phyloP scores from a whole-genome alignment of 306 rosid genomes.

The Cucurbita pepo region DNA sequence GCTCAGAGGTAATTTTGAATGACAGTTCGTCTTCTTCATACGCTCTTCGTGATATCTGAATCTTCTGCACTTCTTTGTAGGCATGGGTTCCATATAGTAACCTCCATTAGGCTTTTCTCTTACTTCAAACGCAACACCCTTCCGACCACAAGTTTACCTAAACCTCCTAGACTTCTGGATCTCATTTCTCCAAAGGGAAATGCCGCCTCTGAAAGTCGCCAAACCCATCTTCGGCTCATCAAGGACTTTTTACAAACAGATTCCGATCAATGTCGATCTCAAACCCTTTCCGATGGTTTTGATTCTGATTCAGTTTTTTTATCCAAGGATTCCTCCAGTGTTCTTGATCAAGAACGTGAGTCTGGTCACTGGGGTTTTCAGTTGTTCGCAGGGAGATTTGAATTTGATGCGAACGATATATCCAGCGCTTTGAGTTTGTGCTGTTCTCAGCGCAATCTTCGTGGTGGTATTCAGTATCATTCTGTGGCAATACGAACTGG shows the following conservation, averaged over 20 bases:
- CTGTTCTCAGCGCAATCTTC: conserved; percentile 30
- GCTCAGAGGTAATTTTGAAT: not conserved
- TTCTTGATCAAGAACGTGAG: conserved; percentile 7
- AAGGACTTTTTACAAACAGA: conserved; percentile 26
- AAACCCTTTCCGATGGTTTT: not conserved
- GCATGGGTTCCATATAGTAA: not conserved
- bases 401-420: conserved; percentile 29
- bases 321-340: not conserved
- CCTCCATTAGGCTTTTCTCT: conserved; percentile 15
- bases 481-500: conserved; percentile 50
- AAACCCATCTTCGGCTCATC: conserved; percentile 51
- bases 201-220: conserved; percentile 10
- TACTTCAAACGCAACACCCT: conserved; percentile 8
- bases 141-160: conserved; percentile 7
- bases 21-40: conserved; percentile 5
- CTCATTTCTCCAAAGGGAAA: conserved; percentile 23
- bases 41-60: not conserved
- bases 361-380: conserved; percentile 8
- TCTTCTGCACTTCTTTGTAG: not conserved
- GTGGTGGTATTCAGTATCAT: conserved; percentile 55
- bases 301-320: not conserved
- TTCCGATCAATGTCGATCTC: conserved; percentile 2
- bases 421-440: conserved; percentile 42
- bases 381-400: conserved; percentile 12
- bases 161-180: conserved; percentile 38